Base-by-base conservation (phyloP, 768 basidiomycete species). In the Termitomyces sp. region DNA sequence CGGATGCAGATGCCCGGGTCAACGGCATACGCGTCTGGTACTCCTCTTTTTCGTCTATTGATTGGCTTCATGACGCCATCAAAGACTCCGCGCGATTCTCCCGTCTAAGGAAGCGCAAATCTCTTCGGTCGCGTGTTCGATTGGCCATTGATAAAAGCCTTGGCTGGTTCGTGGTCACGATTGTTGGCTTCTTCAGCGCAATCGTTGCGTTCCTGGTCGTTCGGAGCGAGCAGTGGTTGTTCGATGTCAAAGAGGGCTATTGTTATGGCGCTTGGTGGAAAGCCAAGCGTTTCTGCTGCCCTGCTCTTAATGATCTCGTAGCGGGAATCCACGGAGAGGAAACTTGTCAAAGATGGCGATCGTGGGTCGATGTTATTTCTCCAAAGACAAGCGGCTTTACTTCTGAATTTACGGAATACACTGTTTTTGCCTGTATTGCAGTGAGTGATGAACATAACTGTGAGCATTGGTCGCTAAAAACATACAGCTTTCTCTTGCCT, bases 31-130 rank as follows among this genome's bases (percentile, higher is more conserved):
- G 93, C 27, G 91, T 94, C 34, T 91, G 88, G 92, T 94, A 93
- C 71, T 86, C 89, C 12, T 91, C 90, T 3, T 96, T 87, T 74
- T 87, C 91, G 0, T 93, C 91, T 20, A 89, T 96, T 56, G 95
- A 98, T 72, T 98, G 95, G 96, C 77, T 98, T 54, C 96, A 98
- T 66, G 96, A 98, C 74, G 83, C 92, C 40, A 93, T 98, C 76
- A 95, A 97, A 71, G 93, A 96, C 68, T 93, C 93, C 0, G 82
- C 83, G 8, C 89, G 95, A 30, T 88, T 89, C 62, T 82, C 88
- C 34, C 81, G 83, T 50, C 78, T 96, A 18, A 79, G 92, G 59
- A 81, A 76, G 49, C 82, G 85, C 56, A 87, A 83, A 64, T 91
- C 94, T 1, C 18, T 86, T 34, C 83, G 89, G 20, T 87, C 91